Conservation (phyloP, 169 alveolate genomes). For the Amoebophrya sp. region DNA sequence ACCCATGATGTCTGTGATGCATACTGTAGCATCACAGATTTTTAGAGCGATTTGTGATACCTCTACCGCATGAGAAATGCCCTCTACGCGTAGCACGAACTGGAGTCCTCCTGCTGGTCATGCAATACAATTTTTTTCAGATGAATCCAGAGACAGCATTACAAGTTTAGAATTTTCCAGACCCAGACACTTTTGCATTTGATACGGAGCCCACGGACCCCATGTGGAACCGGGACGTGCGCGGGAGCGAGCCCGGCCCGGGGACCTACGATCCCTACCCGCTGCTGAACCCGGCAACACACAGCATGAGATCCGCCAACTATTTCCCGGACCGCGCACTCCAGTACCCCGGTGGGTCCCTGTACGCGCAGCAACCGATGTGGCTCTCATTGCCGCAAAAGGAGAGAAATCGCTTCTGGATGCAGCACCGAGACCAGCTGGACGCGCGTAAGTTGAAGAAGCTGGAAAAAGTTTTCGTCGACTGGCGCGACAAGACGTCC, state of each 20-base stretch:
- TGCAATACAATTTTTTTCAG: no score
- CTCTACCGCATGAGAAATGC: no score
- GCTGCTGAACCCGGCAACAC: not conserved
- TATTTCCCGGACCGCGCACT: not conserved
- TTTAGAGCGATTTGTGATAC: no score
- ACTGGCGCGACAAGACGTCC: not conserved
- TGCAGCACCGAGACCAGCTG: not conserved
- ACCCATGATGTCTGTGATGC: no score
- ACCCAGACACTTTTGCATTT: no score
- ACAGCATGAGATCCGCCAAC: not conserved
- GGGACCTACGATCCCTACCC: slow-evolving; percentile 5
- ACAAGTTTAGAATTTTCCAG: no score
- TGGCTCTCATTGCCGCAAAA: not conserved
- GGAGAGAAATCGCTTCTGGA: not conserved
- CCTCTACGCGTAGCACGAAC: no score
- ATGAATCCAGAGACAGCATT: no score
- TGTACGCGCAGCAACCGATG: slow-evolving; percentile 23
- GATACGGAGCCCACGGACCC: not conserved
- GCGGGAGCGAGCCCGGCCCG: not conserved
- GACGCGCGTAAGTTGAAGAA: not conserved
- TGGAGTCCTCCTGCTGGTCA: no score
- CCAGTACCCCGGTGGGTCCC: not conserved
- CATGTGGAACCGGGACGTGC: not conserved
- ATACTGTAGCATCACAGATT: no score
- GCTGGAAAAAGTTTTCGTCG: not conserved